These are phyloP conservation scores for Ampelocalamus luodianensis DNA, from an alignment of 176 grass and related monocot genomes.

Conservation along the genomic window DNA sequence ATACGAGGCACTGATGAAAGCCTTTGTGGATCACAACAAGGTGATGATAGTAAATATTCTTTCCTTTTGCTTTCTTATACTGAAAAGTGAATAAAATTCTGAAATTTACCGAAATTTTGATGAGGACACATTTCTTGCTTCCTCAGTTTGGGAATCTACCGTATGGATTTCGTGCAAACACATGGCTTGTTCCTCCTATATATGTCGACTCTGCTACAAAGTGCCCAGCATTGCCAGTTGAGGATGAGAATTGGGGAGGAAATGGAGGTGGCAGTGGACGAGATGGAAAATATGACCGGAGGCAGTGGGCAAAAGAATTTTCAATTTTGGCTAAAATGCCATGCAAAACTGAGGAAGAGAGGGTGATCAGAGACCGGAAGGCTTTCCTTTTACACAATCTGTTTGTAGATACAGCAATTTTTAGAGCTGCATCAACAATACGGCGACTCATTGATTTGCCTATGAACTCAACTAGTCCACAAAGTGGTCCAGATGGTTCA, in stretches of 20 bases:
- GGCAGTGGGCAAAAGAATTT: slow-evolving; percentile 83
- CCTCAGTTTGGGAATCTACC: slow-evolving; percentile 97
- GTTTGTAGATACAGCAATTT: slow-evolving; percentile 91
- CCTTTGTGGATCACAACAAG: slow-evolving; percentile 95
- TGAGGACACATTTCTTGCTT: slow-evolving; percentile 30
- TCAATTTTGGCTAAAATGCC: slow-evolving; percentile 70
- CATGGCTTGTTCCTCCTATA: slow-evolving; percentile 86
- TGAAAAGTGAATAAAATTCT: slow-evolving; percentile 9
- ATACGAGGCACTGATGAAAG: slow-evolving; percentile 80
- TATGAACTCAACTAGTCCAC: slow-evolving; percentile 28
- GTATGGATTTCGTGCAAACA: slow-evolving; percentile 96
- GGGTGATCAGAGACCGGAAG: slow-evolving; percentile 86
- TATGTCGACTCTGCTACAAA: slow-evolving; percentile 65
- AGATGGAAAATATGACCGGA: slow-evolving; percentile 65
- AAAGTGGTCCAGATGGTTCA: slow-evolving; percentile 40
- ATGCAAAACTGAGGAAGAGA: slow-evolving; percentile 90
- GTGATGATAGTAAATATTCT: slow-evolving; percentile 44
- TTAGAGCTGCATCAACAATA: slow-evolving; percentile 75
- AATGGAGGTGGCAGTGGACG: slow-evolving; percentile 70
- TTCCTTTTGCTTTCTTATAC: slow-evolving; percentile 19
- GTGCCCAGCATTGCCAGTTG: slow-evolving; percentile 62
- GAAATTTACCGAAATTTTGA: slow-evolving; percentile 5
- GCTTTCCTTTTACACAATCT: slow-evolving; percentile 94
- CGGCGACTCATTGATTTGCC: slow-evolving; percentile 47
- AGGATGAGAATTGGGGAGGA: slow-evolving; percentile 92